Evolutionary conservation across 2,329 filamentous ascomycete genomes (phyloP), one percentile per base, ranked within the genome.

Genomic region (Xylariaceae sp.): DNA sequence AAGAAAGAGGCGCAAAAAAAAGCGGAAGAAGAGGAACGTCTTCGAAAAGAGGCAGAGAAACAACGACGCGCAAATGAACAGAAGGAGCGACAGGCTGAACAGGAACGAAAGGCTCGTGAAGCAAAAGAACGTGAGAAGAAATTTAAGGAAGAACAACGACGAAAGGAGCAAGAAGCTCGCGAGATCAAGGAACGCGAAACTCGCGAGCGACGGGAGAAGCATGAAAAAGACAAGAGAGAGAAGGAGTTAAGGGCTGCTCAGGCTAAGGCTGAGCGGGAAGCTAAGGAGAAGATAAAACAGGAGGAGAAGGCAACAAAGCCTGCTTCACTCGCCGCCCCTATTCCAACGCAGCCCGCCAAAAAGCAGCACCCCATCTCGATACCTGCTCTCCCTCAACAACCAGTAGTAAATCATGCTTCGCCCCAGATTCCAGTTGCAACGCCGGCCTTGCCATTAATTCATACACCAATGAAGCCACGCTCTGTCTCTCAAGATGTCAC

Each of bases 1-100:
- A 95, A 95, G 74, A 89, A 87, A 65, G 94, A 99, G 67, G 88
- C 89, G 3, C 89, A 95, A 71, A 90, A 86, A 70, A 95, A 89
- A 70, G 88, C 88, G 26, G 89, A 90, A 60, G 94, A 97, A 66
- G 92, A 96, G 65, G 92, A 96, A 64, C 86, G 86, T 48, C 76
- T 86, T 54, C 83, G 85, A 52, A 96, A 91, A 70, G 92, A 97
- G 68, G 86, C 87, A 3, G 92, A 97, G 65, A 88, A 87, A 66
- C 82, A 86, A 68, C 86, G 85, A 58, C 84, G 88, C 46, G 76
- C 87, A 51, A 86, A 90, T 65, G 91, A 96, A 67, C 90, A 95
- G 69, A 85, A 89, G 60, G 90, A 95, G 63, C 84, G 86, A 61
- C 89, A 95, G 65, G 87, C 87, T 26, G 92, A 96, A 68, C 79